A percentile compares a stretch with the other conserved stretches of the same genome.
Conservation (phyloP, 140 eudicot genomes). For the Ambrosia hybrid region DNA sequence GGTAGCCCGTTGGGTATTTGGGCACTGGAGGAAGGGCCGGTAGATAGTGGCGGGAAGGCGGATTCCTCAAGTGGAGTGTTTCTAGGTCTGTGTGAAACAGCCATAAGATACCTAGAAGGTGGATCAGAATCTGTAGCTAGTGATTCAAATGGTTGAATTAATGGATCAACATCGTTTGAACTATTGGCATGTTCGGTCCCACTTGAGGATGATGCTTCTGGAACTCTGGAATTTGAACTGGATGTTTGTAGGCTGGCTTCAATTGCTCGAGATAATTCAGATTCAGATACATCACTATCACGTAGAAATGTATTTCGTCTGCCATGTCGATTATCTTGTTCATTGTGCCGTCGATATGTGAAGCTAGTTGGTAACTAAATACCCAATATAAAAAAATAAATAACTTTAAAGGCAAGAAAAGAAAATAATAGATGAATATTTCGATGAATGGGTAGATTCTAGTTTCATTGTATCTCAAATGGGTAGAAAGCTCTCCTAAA, state of each 20-base stretch:
- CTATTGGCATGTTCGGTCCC: slow-evolving; percentile 21
- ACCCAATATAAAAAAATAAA: not conserved
- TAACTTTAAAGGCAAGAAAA: not conserved
- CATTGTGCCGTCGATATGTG: slow-evolving; percentile 67
- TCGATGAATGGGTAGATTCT: too few relatives aligned
- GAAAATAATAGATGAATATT: not conserved
- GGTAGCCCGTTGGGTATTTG: slow-evolving; percentile 41
- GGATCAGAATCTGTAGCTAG: slow-evolving; percentile 54
- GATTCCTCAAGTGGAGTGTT: slow-evolving; percentile 61
- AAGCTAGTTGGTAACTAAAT: slow-evolving; percentile 85
- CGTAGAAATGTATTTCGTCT: slow-evolving; percentile 63
- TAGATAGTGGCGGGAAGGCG: slow-evolving; percentile 79
- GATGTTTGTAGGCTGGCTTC: slow-evolving; percentile 73
- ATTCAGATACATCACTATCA: slow-evolving; percentile 59
- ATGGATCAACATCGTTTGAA: slow-evolving; percentile 36
- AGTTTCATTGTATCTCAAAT: too few relatives aligned
- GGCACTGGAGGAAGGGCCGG: slow-evolving; percentile 40
- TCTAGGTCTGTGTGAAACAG: slow-evolving; percentile 63
- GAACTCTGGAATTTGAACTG: slow-evolving; percentile 28
- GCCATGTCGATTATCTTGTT: slow-evolving; percentile 70
- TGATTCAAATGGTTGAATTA: slow-evolving; percentile 58
- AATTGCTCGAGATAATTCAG: slow-evolving; percentile 74
- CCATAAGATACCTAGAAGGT: slow-evolving; percentile 77
- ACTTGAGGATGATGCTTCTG: slow-evolving; percentile 36
- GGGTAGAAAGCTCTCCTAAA: too few relatives aligned